phyloP scores from a whole-genome alignment of 768 basidiomycete genomes.

The Phanerochaete sordida region DNA sequence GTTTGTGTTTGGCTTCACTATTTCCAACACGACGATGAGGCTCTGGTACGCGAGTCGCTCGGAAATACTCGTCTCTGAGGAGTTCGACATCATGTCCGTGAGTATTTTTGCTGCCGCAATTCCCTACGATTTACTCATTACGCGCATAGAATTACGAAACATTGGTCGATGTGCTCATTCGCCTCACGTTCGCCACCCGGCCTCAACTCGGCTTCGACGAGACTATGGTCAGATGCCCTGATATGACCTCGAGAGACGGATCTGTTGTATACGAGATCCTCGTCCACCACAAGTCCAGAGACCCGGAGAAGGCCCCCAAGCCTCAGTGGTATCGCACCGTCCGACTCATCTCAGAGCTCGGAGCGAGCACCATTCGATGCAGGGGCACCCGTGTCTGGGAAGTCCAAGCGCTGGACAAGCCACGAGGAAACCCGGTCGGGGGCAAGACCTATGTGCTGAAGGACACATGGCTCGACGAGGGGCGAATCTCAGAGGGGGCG shows the following conservation, averaged over 20 bases:
- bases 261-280: slow-evolving; percentile 6
- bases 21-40: not conserved
- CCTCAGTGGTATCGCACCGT: slow-evolving; percentile 4
- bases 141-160: not conserved
- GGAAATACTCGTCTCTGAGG: not conserved
- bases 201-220: not conserved
- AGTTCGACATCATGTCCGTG: not conserved
- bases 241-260: too few relatives aligned
- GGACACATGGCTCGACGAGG: slow-evolving; percentile 1
- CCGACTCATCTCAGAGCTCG: not conserved
- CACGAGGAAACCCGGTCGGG: not conserved
- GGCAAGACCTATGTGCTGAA: not conserved
- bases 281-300: not conserved
- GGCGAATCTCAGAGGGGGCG: not conserved
- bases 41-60: not conserved
- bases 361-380: not conserved
- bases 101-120: not conserved
- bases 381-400: slow-evolving; percentile 8
- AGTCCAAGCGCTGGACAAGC: not conserved
- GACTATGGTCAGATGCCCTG: not conserved
- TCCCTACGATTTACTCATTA: not conserved
- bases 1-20: not conserved
- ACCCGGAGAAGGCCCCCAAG: not conserved
- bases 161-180: not conserved
- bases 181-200: not conserved